These are phyloP conservation scores for Rhizopus stolonifer DNA, from an alignment of 371 early-diverging fungal genomes.

Conservation along the genomic window DNA sequence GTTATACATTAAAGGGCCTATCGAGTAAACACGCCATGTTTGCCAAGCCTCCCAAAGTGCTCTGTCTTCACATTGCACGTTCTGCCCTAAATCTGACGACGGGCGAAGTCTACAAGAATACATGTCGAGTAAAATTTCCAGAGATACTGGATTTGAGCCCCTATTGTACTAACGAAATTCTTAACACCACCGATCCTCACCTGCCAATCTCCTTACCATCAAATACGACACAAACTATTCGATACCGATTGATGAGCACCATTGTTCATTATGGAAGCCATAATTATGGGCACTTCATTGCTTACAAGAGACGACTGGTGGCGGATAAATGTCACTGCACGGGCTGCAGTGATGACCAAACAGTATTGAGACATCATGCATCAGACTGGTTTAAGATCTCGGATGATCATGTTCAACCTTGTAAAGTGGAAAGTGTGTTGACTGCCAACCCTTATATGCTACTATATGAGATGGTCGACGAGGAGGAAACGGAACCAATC, in stretches of 20 bases:
- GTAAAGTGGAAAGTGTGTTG: conserved; percentile 60
- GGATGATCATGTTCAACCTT: conserved; percentile 73
- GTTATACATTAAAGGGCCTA: conserved; percentile 49
- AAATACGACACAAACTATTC: not conserved
- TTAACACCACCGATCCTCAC: conserved; percentile 44
- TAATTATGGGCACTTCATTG: conserved; percentile 86
- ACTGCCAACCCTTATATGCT: conserved; percentile 80
- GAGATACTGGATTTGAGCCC: conserved; percentile 70
- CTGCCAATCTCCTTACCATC: conserved; percentile 32
- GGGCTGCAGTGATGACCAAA: conserved; percentile 8
- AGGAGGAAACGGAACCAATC: not conserved
- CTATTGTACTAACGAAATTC: conserved; percentile 62
- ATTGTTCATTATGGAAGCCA: conserved; percentile 87
- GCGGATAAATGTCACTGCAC: conserved; percentile 30
- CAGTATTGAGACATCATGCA: conserved; percentile 7
- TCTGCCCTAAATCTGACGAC: conserved; percentile 59
- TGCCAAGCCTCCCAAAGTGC: conserved; percentile 38
- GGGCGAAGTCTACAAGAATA: conserved; percentile 75
- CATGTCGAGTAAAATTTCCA: conserved; percentile 70
- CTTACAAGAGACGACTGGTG: conserved; percentile 63
- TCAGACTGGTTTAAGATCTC: conserved; percentile 66
- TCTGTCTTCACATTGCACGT: conserved; percentile 81
- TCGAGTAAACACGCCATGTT: conserved; percentile 43
- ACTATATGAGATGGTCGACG: conserved; percentile 64
- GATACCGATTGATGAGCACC: conserved; percentile 72